phyloP scores from a whole-genome alignment of 345 rosid species.

The Brassica juncea region DNA sequence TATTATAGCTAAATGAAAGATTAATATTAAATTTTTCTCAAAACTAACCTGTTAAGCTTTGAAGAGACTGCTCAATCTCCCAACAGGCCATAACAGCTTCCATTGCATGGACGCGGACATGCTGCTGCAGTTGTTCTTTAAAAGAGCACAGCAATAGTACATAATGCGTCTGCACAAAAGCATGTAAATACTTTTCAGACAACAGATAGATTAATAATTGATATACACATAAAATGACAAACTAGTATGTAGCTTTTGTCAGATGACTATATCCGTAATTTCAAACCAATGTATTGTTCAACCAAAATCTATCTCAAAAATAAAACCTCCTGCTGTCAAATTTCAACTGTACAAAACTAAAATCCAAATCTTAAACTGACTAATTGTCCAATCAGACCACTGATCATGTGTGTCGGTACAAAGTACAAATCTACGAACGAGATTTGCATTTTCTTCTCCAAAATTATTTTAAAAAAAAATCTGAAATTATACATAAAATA shows the following conservation, averaged over 20 bases:
- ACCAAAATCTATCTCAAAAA: conserved; percentile 25
- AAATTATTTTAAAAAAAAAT: not conserved
- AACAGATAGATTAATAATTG: not conserved
- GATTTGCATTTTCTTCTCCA: conserved; percentile 1
- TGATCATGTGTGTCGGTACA: conserved; percentile 33
- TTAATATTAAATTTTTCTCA: not conserved
- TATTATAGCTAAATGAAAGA: not conserved
- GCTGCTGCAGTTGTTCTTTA: conserved; percentile 96
- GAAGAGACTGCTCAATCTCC: conserved; percentile 96
- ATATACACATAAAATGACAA: conserved; percentile 20
- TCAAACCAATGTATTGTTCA: conserved; percentile 5
- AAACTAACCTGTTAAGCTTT: conserved; percentile 76
- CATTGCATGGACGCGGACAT: conserved; percentile 98
- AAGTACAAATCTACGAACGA: conserved; percentile 19
- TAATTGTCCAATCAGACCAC: not conserved
- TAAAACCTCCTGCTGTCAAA: conserved; percentile 10
- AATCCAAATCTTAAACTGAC: conserved; percentile 4
- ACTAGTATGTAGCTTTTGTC: conserved; percentile 4
- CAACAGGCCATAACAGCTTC: conserved; percentile 99
- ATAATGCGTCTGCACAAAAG: conserved; percentile 71
- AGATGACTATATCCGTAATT: conserved; percentile 14
- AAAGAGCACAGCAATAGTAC: conserved; percentile 85
- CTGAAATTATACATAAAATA: not conserved
- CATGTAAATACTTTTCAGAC: conserved; percentile 8
- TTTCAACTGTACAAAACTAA: not conserved